These are phyloP conservation scores for Triticum dicoccoides DNA, from an alignment of 176 grass and related monocot species.

Conservation along the genomic window DNA sequence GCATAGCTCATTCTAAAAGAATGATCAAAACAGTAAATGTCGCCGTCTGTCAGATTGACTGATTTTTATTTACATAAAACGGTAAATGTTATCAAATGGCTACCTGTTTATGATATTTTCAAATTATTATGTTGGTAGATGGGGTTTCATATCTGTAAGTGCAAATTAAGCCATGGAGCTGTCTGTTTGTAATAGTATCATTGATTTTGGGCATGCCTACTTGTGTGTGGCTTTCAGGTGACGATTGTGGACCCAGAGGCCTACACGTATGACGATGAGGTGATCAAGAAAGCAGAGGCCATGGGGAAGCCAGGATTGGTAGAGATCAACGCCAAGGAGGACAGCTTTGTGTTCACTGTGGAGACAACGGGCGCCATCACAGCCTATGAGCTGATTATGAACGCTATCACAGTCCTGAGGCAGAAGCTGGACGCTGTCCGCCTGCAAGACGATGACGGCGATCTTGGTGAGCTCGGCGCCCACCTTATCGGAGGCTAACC, in stretches of 20 bases:
- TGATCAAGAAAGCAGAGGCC: constrained; percentile 86
- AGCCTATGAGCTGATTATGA: constrained; percentile 72
- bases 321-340: constrained; percentile 76
- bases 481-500: constrained; percentile 56
- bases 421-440: constrained; percentile 90
- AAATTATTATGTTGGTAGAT: not conserved
- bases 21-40: not conserved
- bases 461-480: constrained; percentile 70
- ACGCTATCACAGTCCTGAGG: constrained; percentile 62
- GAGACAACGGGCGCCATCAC: constrained; percentile 79
- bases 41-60: not conserved
- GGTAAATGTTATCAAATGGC: not conserved
- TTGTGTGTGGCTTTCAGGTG: constrained; percentile 38
- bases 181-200: not conserved
- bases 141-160: not conserved
- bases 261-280: constrained; percentile 91
- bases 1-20: not conserved
- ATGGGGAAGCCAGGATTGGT: constrained; percentile 87
- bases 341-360: constrained; percentile 93
- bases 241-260: constrained; percentile 60
- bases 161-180: not conserved
- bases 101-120: not conserved
- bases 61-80: not conserved
- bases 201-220: not conserved
- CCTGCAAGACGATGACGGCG: constrained; percentile 65